These are phyloP conservation scores for Fusarium acutatum DNA, from an alignment of 2,329 filamentous ascomycete genomes.

Conservation along the genomic window DNA sequence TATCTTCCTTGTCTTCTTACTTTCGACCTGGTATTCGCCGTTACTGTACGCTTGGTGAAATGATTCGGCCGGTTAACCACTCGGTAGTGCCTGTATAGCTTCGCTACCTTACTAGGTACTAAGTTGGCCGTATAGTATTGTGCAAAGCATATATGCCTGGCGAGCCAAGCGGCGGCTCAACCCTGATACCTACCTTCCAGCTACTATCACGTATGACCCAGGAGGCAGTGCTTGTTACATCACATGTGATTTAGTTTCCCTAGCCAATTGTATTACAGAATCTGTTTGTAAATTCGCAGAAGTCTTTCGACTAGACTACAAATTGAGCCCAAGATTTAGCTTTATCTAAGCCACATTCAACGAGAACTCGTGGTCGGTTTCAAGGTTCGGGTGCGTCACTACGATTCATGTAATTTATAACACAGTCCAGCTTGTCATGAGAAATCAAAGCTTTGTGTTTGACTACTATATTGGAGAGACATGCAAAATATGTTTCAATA, in stretches of 20 bases:
- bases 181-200: not conserved
- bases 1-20: not conserved
- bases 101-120: not conserved
- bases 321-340: not conserved
- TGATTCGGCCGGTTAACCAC: not conserved
- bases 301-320: not conserved
- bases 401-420: not conserved
- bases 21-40: not conserved
- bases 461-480: not conserved
- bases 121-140: not conserved
- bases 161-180: not conserved
- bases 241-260: not conserved
- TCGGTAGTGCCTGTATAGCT: not conserved
- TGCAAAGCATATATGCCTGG: not conserved
- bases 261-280: not conserved
- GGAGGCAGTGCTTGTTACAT: constrained; percentile 2
- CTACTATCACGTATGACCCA: not conserved
- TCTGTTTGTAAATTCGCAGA: not conserved
- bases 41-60: not conserved
- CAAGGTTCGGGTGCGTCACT: not conserved
- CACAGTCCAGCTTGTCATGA: not conserved
- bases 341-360: constrained; percentile 8
- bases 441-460: not conserved
- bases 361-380: not conserved
- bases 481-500: not conserved